Conservation (phyloP, 2,329 filamentous ascomycete genomes). For the Ascocoryne sarcoides region DNA sequence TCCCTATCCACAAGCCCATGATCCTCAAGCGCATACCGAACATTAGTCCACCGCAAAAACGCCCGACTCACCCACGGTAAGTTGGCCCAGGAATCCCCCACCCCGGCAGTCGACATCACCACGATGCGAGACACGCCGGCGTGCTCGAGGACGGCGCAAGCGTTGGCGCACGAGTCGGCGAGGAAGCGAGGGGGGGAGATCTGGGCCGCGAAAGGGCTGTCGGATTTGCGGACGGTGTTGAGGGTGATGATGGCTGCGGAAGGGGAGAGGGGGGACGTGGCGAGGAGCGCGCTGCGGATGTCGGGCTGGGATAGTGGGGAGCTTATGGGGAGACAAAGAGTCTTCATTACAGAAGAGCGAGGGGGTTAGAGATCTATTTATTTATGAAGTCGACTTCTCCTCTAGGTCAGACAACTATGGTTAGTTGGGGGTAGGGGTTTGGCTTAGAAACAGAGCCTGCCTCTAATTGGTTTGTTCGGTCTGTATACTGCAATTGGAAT, state of each 20-base stretch:
- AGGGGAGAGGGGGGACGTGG: conserved; percentile 17
- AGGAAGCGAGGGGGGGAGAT: conserved; percentile 33
- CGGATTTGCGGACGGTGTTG: conserved; percentile 33
- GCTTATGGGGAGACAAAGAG: conserved; percentile 17
- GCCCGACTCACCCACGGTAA: conserved; percentile 30
- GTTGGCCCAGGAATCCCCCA: conserved; percentile 31
- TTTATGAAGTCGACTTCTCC: conserved; percentile 14
- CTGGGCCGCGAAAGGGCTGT: conserved; percentile 33
- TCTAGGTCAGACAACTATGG: conserved; percentile 13
- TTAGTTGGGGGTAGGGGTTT: conserved; percentile 8
- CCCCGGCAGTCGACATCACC: conserved; percentile 34
- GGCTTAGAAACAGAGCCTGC: conserved; percentile 14
- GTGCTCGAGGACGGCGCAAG: conserved; percentile 28
- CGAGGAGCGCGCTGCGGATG: conserved; percentile 25
- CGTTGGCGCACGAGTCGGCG: conserved; percentile 31
- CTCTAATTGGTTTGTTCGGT: conserved; percentile 22
- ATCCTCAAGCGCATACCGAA: conserved; percentile 33
- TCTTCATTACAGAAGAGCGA: conserved; percentile 13
- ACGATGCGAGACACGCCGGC: conserved; percentile 29
- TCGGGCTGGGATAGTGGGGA: conserved; percentile 31
- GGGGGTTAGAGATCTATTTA: conserved; percentile 11
- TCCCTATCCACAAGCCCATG: conserved; percentile 31
- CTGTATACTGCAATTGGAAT: conserved; percentile 20
- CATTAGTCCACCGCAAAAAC: conserved; percentile 33
- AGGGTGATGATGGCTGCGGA: conserved; percentile 32